A percentile compares a stretch with the other conserved stretches of the same genome.
Conservation (phyloP, 148 eudicot genomes). For the Spergularia bocconei region DNA sequence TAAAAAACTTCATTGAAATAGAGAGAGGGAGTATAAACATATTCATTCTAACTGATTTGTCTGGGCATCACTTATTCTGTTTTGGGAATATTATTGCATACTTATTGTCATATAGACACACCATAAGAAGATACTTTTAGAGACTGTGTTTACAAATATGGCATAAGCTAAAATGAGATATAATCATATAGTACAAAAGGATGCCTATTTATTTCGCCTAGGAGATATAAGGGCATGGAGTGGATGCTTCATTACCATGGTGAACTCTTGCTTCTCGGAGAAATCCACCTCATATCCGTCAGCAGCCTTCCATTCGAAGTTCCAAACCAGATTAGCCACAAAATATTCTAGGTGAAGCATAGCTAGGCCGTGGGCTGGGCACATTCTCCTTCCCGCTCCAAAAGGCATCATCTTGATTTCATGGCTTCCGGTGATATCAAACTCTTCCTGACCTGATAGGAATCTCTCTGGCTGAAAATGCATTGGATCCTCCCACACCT, state of each 20-base stretch:
- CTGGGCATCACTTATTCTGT: too few species aligned
- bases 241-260: slow-evolving; percentile 61
- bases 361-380: slow-evolving; percentile 53
- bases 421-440: slow-evolving; percentile 54
- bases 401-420: slow-evolving; percentile 85
- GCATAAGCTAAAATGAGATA: background rate
- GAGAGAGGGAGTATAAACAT: background rate
- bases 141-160: background rate
- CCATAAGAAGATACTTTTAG: background rate
- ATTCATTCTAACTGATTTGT: background rate
- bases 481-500: slow-evolving; percentile 68
- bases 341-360: slow-evolving; percentile 66
- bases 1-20: too few species aligned
- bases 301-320: slow-evolving; percentile 47
- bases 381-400: slow-evolving; percentile 69
- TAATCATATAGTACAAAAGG: background rate
- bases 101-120: too few species aligned
- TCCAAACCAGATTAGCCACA: slow-evolving; percentile 65
- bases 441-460: slow-evolving; percentile 25
- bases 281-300: slow-evolving; percentile 52
- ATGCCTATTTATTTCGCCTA: slow-evolving; percentile 19
- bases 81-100: too few species aligned
- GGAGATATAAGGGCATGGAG: slow-evolving; percentile 40
- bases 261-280: slow-evolving; percentile 55
- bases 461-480: slow-evolving; percentile 68